A percentile compares a stretch with the other conserved stretches of the same genome.
These are phyloP conservation scores for Podochytrium sp. DNA, from an alignment of 192 early-diverging fungal genomes.

Conservation along the genomic window DNA sequence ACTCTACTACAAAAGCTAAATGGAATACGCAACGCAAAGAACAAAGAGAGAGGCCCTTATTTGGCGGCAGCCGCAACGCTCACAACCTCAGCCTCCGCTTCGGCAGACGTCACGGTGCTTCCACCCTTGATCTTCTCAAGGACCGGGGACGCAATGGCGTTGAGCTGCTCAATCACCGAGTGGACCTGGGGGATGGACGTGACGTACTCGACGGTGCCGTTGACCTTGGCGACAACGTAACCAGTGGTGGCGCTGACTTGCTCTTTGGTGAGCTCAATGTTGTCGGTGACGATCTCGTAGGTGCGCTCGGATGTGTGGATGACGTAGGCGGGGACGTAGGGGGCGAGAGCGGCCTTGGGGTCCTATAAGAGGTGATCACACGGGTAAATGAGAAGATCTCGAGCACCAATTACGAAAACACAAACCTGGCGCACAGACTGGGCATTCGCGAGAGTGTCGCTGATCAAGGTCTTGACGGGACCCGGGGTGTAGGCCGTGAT, in stretches of 20 bases:
- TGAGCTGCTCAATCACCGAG: slow-evolving; percentile 49
- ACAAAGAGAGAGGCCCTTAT: not conserved
- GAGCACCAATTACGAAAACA: no score
- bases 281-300: slow-evolving; percentile 45
- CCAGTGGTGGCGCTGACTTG: slow-evolving; percentile 45
- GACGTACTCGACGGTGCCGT: slow-evolving; percentile 48
- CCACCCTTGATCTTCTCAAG: slow-evolving; percentile 36
- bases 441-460: slow-evolving; percentile 37
- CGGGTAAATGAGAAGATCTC: no score
- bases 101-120: not conserved
- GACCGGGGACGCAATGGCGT: slow-evolving; percentile 43
- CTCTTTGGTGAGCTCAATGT: slow-evolving; percentile 38
- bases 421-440: slow-evolving; percentile 32
- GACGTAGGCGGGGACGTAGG: slow-evolving; percentile 52
- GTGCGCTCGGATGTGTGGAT: slow-evolving; percentile 52
- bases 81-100: slow-evolving; percentile 15
- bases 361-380: no score
- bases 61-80: slow-evolving; percentile 6
- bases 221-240: slow-evolving; percentile 53
- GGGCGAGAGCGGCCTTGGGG: slow-evolving; percentile 48
- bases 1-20: not conserved
- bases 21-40: not conserved
- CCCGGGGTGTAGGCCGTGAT: slow-evolving; percentile 53
- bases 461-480: slow-evolving; percentile 48
- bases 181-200: slow-evolving; percentile 47